phyloP scores from a whole-genome alignment of 768 basidiomycete genomes.

The Cystobasidiopsis lactophilus region DNA sequence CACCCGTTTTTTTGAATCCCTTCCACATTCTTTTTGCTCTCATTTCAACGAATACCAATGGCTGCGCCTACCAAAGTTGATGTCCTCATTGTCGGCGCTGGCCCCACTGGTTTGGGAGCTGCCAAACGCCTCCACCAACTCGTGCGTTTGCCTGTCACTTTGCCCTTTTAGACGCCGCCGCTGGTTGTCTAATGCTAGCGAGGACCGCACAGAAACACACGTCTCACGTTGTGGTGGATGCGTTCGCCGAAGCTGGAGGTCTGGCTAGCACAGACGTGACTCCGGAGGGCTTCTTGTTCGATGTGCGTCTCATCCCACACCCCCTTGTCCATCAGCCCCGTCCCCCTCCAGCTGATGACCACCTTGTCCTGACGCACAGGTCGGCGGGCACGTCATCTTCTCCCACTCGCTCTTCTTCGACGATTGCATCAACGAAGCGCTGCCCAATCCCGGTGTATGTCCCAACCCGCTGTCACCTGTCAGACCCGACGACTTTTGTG shows the following conservation, averaged over 20 bases:
- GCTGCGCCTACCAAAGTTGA: conserved; percentile 15
- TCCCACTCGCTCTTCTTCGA: conserved; percentile 28
- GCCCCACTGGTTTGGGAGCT: conserved; percentile 26
- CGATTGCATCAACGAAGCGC: conserved; percentile 23
- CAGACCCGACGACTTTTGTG: no score
- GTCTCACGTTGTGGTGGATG: conserved; percentile 23
- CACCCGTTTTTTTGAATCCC: not conserved
- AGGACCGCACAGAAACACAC: conserved; percentile 14
- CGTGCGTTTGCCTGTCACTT: conserved; percentile 1
- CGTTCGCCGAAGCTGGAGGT: conserved; percentile 22
- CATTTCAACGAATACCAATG: not conserved
- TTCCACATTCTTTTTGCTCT: not conserved
- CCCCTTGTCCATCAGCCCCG: not conserved
- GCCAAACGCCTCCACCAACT: conserved; percentile 27
- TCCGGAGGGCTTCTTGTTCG: conserved; percentile 26
- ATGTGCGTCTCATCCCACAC: conserved; percentile 24
- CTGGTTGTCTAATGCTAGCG: not conserved
- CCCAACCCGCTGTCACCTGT: no score
- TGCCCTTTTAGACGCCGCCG: not conserved
- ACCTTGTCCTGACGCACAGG: no score
- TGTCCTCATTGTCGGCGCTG: conserved; percentile 24
- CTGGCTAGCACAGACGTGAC: conserved; percentile 26
- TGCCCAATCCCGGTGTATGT: conserved; percentile 20
- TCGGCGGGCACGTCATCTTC: conserved; percentile 27
- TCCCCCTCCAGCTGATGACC: not conserved